Conservation (phyloP, 148 eudicot genomes). For the Talinum fruticosum region DNA sequence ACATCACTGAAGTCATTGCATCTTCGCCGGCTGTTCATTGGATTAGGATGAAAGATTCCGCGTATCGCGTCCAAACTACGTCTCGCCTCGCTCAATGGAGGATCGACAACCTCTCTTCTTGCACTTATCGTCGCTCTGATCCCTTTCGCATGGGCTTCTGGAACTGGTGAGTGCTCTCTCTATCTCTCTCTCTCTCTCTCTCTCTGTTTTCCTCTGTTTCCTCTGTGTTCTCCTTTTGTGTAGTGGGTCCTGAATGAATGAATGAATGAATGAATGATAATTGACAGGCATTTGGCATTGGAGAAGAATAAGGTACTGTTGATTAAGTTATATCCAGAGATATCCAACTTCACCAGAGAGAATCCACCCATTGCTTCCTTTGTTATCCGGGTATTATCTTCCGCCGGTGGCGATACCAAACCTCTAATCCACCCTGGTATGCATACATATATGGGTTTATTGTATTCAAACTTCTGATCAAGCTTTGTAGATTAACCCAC, state of each 20-base stretch:
- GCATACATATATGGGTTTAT: background rate
- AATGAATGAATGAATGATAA: too few relatives aligned
- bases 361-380: slow-evolving; percentile 88
- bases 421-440: slow-evolving; percentile 81
- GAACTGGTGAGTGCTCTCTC: slow-evolving; percentile 49
- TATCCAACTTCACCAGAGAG: slow-evolving; percentile 56
- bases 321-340: slow-evolving; percentile 71
- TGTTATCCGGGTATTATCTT: slow-evolving; percentile 52
- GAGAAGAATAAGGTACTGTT: slow-evolving; percentile 68
- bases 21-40: slow-evolving; percentile 11
- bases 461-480: too few relatives aligned
- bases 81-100: slow-evolving; percentile 90
- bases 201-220: background rate
- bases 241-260: background rate
- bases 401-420: slow-evolving; percentile 55
- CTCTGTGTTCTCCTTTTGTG: background rate
- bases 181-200: too few relatives aligned
- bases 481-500: too few relatives aligned
- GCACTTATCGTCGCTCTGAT: slow-evolving; percentile 72
- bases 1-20: slow-evolving; percentile 47
- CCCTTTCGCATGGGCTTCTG: slow-evolving; percentile 74
- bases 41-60: slow-evolving; percentile 47
- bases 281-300: slow-evolving; percentile 67
- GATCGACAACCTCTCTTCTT: slow-evolving; percentile 60
- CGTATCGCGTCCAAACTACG: slow-evolving; percentile 65